Evolutionary conservation across 495 filamentous ascomycete genomes (phyloP).

Genomic region (Aspergillus ostianus): DNA sequence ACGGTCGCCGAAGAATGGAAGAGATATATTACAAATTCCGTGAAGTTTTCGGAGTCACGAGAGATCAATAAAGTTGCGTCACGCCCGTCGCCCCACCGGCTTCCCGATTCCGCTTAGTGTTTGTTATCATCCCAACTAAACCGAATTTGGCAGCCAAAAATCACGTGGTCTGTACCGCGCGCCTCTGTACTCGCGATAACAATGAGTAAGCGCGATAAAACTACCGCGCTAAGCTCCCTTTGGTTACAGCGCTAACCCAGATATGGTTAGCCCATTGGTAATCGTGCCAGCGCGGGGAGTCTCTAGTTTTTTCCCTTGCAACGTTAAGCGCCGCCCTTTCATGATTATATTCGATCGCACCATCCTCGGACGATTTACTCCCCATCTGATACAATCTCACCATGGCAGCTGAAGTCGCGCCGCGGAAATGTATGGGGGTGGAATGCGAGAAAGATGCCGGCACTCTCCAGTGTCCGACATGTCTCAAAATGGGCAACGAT

Average conservation of each 20-base stretch:
- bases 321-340: too few relatives aligned
- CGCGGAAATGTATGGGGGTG: slow-evolving; percentile 73
- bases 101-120: too few relatives aligned
- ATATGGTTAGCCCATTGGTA: background rate
- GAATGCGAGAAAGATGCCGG: slow-evolving; percentile 84
- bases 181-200: background rate
- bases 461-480: slow-evolving; percentile 88
- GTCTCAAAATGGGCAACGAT: slow-evolving; percentile 83
- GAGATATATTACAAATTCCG: background rate
- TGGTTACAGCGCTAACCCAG: background rate
- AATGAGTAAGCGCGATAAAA: background rate
- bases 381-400: background rate
- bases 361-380: too few relatives aligned
- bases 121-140: background rate
- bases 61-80: background rate
- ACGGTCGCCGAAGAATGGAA: background rate
- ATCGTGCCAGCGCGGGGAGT: too few relatives aligned
- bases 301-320: too few relatives aligned
- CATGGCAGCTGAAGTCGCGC: slow-evolving; percentile 29
- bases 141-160: background rate
- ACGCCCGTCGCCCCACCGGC: background rate
- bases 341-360: too few relatives aligned
- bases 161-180: background rate
- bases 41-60: background rate
- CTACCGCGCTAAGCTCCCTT: background rate